Evolutionary conservation across 2,329 filamentous ascomycete species (phyloP).

Genomic region (Colletotrichum costaricense): DNA sequence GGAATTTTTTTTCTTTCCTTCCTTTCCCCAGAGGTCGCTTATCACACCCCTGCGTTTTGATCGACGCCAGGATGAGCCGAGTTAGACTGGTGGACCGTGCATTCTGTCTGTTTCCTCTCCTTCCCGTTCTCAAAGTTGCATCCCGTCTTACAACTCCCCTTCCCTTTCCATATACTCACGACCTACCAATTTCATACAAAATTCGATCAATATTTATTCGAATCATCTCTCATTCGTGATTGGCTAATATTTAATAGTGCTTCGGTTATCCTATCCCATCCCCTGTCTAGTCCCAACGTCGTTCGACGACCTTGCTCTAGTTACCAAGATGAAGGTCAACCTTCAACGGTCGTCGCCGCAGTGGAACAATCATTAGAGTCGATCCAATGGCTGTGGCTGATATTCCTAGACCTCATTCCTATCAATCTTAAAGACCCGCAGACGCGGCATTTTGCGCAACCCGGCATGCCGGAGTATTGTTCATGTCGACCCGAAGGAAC

Average conservation of each 20-base stretch:
- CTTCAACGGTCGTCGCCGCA: not conserved
- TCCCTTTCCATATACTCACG: too few relatives aligned
- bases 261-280: too few relatives aligned
- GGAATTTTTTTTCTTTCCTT: slow-evolving; percentile 32
- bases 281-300: too few relatives aligned
- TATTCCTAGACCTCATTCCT: not conserved
- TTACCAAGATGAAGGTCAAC: too few relatives aligned
- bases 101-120: not conserved
- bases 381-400: too few relatives aligned
- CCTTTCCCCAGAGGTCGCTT: slow-evolving; percentile 19
- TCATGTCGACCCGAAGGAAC: not conserved
- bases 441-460: not conserved
- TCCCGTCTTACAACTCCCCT: not conserved
- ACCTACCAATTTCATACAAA: not conserved
- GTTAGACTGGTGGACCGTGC: slow-evolving; percentile 24
- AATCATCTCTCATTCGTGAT: not conserved
- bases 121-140: not conserved
- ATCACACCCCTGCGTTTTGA: slow-evolving; percentile 33
- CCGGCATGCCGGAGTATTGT: not conserved
- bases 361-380: too few relatives aligned
- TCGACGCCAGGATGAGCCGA: slow-evolving; percentile 29
- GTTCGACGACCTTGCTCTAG: too few relatives aligned
- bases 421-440: not conserved
- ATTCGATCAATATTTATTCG: not conserved
- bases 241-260: too few relatives aligned